Evolutionary conservation across 1,139 yeast species (phyloP).

Genomic region (Saccharomyces hybrid): DNA sequence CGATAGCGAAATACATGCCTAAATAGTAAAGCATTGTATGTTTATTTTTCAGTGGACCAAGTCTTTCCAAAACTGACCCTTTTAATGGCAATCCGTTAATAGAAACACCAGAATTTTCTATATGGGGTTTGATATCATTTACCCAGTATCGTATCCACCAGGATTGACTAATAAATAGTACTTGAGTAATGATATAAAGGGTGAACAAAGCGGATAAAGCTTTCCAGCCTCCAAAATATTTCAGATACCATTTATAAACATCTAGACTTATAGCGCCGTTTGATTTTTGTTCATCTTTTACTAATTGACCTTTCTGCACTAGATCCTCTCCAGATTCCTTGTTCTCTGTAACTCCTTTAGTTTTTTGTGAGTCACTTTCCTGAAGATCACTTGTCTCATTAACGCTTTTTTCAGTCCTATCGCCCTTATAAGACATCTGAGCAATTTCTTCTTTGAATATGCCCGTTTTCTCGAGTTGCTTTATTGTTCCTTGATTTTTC

Average conservation of each 20-base stretch:
- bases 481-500: slow-evolving; percentile 59
- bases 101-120: neutral
- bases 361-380: neutral
- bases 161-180: slow-evolving; percentile 50
- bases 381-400: neutral
- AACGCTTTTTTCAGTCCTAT: neutral
- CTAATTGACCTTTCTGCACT: slow-evolving; percentile 39
- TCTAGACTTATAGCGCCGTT: slow-evolving; percentile 62
- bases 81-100: neutral
- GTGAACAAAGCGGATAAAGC: slow-evolving; percentile 42
- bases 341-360: neutral
- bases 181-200: slow-evolving; percentile 45
- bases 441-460: slow-evolving; percentile 13
- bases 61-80: neutral
- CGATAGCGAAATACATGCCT: slow-evolving; percentile 5
- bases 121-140: neutral
- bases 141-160: slow-evolving; percentile 75
- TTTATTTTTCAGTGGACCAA: neutral
- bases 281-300: slow-evolving; percentile 69
- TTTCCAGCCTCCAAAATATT: slow-evolving; percentile 38
- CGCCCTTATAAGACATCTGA: neutral
- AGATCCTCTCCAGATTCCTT: neutral
- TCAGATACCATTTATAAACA: slow-evolving; percentile 45
- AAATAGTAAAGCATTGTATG: slow-evolving; percentile 28
- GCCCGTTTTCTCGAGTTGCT: slow-evolving; percentile 43